phyloP scores from a whole-genome alignment of 2,329 filamentous ascomycete genomes.

The Aspergillus pseudotamarii region DNA sequence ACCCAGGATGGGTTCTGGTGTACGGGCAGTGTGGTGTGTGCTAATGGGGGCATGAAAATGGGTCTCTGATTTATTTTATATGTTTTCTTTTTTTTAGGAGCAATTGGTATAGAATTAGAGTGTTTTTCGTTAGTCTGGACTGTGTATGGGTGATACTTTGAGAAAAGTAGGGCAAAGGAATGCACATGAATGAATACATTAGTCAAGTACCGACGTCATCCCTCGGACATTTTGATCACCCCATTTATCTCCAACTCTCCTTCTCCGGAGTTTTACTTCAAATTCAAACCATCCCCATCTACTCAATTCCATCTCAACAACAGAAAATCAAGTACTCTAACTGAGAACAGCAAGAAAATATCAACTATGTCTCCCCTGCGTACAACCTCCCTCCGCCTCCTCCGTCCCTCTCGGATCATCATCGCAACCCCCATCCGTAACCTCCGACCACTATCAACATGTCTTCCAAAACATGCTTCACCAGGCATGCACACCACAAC shows the following conservation, averaged over 20 bases:
- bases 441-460: constrained; percentile 1
- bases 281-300: background rate
- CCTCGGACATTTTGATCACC: background rate
- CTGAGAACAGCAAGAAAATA: background rate
- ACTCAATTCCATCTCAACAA: background rate
- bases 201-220: background rate
- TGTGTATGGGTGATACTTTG: background rate
- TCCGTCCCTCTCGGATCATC: background rate
- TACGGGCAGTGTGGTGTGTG: constrained; percentile 77
- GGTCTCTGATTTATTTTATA: constrained; percentile 9
- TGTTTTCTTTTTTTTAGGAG: background rate
- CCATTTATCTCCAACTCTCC: background rate
- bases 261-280: background rate
- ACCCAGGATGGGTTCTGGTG: constrained; percentile 72
- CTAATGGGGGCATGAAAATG: constrained; percentile 76
- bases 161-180: background rate
- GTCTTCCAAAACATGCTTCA: background rate
- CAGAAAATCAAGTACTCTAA: too few species aligned
- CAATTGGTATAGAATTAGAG: background rate
- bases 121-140: background rate
- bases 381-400: background rate
- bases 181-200: background rate
- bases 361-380: background rate
- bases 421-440: background rate
- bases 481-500: background rate